Conservation (phyloP, 805 yeast genomes). For the Yarrowia sp. region DNA sequence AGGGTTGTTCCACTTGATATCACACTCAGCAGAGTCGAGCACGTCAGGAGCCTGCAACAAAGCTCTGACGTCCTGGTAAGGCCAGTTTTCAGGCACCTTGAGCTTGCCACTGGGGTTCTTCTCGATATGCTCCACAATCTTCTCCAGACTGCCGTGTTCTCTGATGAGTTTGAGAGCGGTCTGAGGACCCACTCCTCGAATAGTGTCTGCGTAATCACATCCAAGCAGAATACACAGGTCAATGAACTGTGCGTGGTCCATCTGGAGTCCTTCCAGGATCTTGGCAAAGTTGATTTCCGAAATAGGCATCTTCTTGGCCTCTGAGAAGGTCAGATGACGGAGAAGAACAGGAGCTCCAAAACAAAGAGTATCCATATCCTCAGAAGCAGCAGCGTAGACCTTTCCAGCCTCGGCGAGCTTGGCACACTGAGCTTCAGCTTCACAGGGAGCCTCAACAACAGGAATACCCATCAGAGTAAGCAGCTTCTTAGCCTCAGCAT, state of each 20-base stretch:
- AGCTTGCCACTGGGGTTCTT: constrained; percentile 55
- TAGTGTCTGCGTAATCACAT: constrained; percentile 96
- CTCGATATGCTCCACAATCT: constrained; percentile 63
- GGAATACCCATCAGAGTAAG: constrained; percentile 93
- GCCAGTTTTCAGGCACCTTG: constrained; percentile 93
- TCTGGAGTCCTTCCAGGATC: constrained; percentile 74
- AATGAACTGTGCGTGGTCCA: constrained; percentile 70
- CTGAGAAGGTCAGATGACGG: constrained; percentile 90
- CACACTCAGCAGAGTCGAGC: constrained; percentile 55
- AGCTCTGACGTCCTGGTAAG: constrained; percentile 81
- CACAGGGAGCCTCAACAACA: constrained; percentile 89
- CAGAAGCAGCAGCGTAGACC: constrained; percentile 96
- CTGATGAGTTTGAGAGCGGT: constrained; percentile 86
- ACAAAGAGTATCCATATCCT: constrained; percentile 98
- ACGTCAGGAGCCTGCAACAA: constrained; percentile 84
- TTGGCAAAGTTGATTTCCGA: constrained; percentile 70
- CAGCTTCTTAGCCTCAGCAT: constrained; percentile 85
- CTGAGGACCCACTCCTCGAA: constrained; percentile 93
- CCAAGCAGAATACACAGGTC: constrained; percentile 93
- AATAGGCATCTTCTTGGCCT: constrained; percentile 88
- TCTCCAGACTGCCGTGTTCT: constrained; percentile 80
- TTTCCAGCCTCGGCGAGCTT: constrained; percentile 84
- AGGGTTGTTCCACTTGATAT: constrained; percentile 85
- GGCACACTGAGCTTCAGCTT: constrained; percentile 99
- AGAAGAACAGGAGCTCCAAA: constrained; percentile 80